Conservation (phyloP, 2,329 filamentous ascomycete species). For the Pezicula neosporulosa region DNA sequence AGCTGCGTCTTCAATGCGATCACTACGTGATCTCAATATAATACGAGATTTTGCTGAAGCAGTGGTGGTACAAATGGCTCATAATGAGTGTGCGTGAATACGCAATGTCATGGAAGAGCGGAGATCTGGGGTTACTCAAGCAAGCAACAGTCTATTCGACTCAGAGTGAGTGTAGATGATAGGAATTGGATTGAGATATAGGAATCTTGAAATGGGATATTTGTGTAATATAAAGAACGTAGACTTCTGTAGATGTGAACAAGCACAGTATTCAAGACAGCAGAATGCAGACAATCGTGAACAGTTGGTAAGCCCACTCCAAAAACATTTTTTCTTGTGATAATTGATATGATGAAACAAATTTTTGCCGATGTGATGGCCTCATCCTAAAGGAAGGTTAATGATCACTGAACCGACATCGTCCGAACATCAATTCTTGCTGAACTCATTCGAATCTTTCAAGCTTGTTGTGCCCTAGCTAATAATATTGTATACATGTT, state of each 20-base stretch:
- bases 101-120: no score
- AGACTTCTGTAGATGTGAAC: no score
- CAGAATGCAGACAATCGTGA: not conserved
- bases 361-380: conserved; percentile 22
- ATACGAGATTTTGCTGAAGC: no score
- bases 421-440: conserved; percentile 5
- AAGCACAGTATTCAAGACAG: no score
- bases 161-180: conserved; percentile 6
- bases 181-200: not conserved
- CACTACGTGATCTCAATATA: no score
- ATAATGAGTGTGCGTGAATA: no score
- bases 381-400: not conserved
- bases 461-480: not conserved
- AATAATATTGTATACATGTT: not conserved
- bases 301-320: not conserved
- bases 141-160: conserved; percentile 2
- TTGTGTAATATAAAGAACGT: not conserved
- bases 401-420: conserved; percentile 12
- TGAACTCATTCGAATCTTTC: not conserved
- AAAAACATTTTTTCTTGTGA: not conserved
- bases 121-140: no score
- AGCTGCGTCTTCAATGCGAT: no score
- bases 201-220: not conserved
- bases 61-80: no score
- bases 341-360: conserved; percentile 8